Percentiles rank a stretch among this genome's conserved stretches.
Conservation (phyloP, 1,284 basidiomycete genomes). For the Cerrena zonata region DNA sequence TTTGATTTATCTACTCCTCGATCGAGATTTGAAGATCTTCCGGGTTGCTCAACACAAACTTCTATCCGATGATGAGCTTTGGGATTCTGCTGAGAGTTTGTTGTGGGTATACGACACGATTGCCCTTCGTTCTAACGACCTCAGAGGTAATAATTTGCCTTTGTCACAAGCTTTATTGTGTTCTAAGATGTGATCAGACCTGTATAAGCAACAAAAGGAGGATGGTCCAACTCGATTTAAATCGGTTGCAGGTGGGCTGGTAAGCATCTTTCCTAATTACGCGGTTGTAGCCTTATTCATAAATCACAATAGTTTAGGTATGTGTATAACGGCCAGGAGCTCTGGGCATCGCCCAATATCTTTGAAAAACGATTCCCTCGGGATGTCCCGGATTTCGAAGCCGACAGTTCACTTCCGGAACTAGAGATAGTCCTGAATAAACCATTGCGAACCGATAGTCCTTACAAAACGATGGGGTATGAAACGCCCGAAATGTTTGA, state of each 20-base stretch:
- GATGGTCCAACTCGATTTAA: conserved; percentile 11
- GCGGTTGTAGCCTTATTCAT: background rate
- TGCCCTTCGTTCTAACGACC: conserved; percentile 4
- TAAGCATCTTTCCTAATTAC: conserved; percentile 5
- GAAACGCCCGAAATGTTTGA: too few species aligned
- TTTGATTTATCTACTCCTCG: conserved; percentile 21
- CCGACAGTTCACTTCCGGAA: background rate
- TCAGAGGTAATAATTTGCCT: conserved; percentile 7
- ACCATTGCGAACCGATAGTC: background rate
- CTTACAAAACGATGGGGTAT: background rate
- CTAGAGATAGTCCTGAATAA: background rate
- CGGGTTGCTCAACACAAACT: conserved; percentile 13
- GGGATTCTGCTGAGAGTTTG: conserved; percentile 9
- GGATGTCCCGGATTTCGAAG: background rate
- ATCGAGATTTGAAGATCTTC: conserved; percentile 21
- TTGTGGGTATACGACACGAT: conserved; percentile 8
- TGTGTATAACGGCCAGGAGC: background rate
- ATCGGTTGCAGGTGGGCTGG: conserved; percentile 14
- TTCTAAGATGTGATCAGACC: conserved; percentile 5
- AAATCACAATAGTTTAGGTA: background rate
- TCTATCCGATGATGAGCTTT: conserved; percentile 15
- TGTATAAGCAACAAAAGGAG: conserved; percentile 11
- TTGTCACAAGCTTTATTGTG: conserved; percentile 5
- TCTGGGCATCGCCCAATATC: conserved; percentile 4
- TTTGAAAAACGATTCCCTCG: background rate